A percentile compares a stretch with the other conserved stretches of the same genome.
Conservation (phyloP, 148 eudicot species). For the Vaccinium darrowii region DNA sequence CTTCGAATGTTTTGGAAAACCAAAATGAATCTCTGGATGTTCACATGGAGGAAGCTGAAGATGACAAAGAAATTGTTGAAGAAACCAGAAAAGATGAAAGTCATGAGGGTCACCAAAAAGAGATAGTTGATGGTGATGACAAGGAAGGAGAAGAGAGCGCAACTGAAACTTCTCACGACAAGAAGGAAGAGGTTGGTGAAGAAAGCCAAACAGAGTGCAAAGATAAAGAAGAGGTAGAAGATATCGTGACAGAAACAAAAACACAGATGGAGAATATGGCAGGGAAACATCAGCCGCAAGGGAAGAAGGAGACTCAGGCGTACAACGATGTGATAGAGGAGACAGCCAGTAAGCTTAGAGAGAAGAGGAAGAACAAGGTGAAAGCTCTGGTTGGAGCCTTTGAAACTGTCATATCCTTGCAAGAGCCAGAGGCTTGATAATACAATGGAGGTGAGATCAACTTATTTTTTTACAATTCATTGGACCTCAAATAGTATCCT, state of each 20-base stretch:
- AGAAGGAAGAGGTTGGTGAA: slow-evolving; percentile 4
- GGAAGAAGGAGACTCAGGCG: slow-evolving; percentile 19
- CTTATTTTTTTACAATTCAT: neutral
- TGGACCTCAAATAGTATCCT: neutral
- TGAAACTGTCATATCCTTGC: slow-evolving; percentile 38
- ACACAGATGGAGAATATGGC: neutral
- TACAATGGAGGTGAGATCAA: neutral
- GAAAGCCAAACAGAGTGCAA: neutral
- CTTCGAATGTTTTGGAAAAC: neutral
- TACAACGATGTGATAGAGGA: slow-evolving; percentile 40
- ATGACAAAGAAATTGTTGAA: neutral
- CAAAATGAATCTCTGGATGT: neutral
- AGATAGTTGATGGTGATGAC: neutral
- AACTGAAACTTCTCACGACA: neutral
- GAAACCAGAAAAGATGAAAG: neutral
- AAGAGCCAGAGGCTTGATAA: slow-evolving; percentile 22
- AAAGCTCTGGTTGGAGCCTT: slow-evolving; percentile 41
- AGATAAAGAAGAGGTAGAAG: neutral
- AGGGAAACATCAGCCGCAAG: neutral
- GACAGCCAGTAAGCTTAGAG: slow-evolving; percentile 31
- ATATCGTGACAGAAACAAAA: neutral
- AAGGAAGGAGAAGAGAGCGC: slow-evolving; percentile 9
- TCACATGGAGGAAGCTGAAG: neutral
- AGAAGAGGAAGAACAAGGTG: slow-evolving; percentile 39
- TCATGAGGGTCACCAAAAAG: neutral